Base-by-base conservation (phyloP, 2,329 filamentous ascomycete genomes). In the Beauveria caledonica region DNA sequence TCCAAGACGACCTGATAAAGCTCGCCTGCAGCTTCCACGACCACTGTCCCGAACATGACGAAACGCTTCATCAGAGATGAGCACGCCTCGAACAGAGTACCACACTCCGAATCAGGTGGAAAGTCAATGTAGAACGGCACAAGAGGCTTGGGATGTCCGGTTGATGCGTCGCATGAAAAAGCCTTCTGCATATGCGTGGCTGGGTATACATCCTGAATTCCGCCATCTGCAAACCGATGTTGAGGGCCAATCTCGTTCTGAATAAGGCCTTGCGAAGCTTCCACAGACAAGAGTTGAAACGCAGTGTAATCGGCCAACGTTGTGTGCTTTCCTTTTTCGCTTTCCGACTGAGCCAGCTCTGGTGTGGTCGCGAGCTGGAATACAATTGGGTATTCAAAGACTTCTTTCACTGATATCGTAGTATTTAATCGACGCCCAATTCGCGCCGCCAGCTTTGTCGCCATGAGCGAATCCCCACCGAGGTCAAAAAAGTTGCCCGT, bases 401-500 rank as follows among this genome's bases (percentile, higher is more conserved):
- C 33, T 2, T 45, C 39, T 8, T 55, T 55, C 8, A 55, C 52
- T 19, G 52, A 55, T 1, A 55, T 33, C 1, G 40, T 21, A 10
- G 51, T 40, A 2, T 45, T 21, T 3, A 58, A 27, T 15, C 60
- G 52, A 13, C 50, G 61, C 1, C 53, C 58, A 17, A 55, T 45
- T n/a, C 59, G 59, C 19, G 58, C 56, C 10, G 61, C 59, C 19
- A 60, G 61, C 17, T 51, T 58, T 8, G 56, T 52, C 13, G 50
- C 50, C 50, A 52, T 52, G 33, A 52, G 50, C 3, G 50, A 52
- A 36, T 52, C 33, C 19, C 50, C 50, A 19, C 50, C 62, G 19
- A 64, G 55, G 42, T 62, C 23, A n/a, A 65, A 64, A 54, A 65
- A 65, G 58, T 49, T 62, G n/a, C 64, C 64, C 0, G 52, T 45